Percentiles rank a stretch among this genome's conserved stretches.
phyloP scores from a whole-genome alignment of 1,139 yeast genomes.

The Suhomyces chickasaworum region DNA sequence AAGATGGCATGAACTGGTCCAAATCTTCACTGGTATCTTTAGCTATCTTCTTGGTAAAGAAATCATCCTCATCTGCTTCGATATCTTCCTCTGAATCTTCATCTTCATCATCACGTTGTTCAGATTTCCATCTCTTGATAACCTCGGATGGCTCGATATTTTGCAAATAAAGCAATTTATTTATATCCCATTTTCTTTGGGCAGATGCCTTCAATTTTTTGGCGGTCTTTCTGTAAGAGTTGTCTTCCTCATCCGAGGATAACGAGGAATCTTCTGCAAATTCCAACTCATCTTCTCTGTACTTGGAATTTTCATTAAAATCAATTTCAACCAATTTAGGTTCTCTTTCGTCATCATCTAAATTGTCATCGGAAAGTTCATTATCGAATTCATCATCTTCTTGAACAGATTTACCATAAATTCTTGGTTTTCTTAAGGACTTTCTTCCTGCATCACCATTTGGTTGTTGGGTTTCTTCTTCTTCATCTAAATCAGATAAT shows the following conservation, averaged over 20 bases:
- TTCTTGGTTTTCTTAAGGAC: constrained; percentile 58
- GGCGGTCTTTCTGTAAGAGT: constrained; percentile 47
- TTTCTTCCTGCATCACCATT: constrained; percentile 55
- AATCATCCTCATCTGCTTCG: constrained; percentile 55
- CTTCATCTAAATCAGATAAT: constrained; percentile 32
- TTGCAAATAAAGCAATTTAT: constrained; percentile 75
- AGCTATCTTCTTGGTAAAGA: constrained; percentile 57
- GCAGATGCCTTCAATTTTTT: constrained; percentile 43
- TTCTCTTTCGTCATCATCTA: constrained; percentile 38
- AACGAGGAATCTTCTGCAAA: constrained; percentile 49
- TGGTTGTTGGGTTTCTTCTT: constrained; percentile 31
- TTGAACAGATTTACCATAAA: constrained; percentile 54
- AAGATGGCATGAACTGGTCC: constrained; percentile 38
- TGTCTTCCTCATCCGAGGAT: constrained; percentile 44
- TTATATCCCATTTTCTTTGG: constrained; percentile 71
- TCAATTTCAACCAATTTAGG: constrained; percentile 52
- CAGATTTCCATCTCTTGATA: constrained; percentile 68
- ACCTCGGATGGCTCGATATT: constrained; percentile 77
- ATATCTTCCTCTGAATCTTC: constrained; percentile 54
- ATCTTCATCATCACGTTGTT: constrained; percentile 47
- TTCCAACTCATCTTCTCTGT: constrained; percentile 52
- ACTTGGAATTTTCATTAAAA: constrained; percentile 37
- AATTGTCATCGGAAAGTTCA: constrained; percentile 34
- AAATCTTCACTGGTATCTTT: constrained; percentile 31
- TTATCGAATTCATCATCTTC: constrained; percentile 55